Evolutionary conservation across 1,139 yeast species (phyloP).

Genomic region (Kodamaea anthophila): DNA sequence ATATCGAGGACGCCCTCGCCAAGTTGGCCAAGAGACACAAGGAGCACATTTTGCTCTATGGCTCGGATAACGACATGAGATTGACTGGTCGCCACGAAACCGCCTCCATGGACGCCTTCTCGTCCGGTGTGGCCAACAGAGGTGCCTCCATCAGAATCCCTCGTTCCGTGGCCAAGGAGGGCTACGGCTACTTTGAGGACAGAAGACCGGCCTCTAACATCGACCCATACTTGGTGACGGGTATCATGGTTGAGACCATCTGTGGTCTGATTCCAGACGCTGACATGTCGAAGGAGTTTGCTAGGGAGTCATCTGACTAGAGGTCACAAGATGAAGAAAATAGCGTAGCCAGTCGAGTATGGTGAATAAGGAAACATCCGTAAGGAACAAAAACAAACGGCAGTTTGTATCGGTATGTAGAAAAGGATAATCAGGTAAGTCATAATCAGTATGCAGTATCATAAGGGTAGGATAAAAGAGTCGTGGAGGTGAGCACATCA

Average conservation of each 20-base stretch:
- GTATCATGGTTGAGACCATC: constrained; percentile 95
- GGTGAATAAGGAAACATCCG: no score
- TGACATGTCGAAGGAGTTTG: constrained; percentile 86
- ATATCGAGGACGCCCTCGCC: constrained; percentile 86
- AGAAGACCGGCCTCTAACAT: constrained; percentile 99
- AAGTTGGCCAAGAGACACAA: constrained; percentile 93
- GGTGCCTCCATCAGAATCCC: constrained; percentile 99
- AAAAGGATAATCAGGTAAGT: no score
- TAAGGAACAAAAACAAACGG: no score
- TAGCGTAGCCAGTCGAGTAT: no score
- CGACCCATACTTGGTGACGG: constrained; percentile 97
- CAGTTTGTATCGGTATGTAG: no score
- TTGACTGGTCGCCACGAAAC: constrained; percentile 98
- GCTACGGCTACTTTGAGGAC: constrained; percentile 97
- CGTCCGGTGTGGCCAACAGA: constrained; percentile 98
- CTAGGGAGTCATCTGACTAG: constrained; percentile 54
- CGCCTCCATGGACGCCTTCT: constrained; percentile 84
- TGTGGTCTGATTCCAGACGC: constrained; percentile 95
- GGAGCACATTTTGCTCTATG: constrained; percentile 94
- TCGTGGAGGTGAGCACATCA: no score
- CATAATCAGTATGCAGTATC: no score
- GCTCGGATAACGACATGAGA: constrained; percentile 91
- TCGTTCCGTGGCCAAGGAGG: constrained; percentile 97
- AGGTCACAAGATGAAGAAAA: no score
- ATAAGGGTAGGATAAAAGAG: no score